These are phyloP conservation scores for Triticum monococcum DNA, from an alignment of 176 grass and related monocot species.

Conservation along the genomic window DNA sequence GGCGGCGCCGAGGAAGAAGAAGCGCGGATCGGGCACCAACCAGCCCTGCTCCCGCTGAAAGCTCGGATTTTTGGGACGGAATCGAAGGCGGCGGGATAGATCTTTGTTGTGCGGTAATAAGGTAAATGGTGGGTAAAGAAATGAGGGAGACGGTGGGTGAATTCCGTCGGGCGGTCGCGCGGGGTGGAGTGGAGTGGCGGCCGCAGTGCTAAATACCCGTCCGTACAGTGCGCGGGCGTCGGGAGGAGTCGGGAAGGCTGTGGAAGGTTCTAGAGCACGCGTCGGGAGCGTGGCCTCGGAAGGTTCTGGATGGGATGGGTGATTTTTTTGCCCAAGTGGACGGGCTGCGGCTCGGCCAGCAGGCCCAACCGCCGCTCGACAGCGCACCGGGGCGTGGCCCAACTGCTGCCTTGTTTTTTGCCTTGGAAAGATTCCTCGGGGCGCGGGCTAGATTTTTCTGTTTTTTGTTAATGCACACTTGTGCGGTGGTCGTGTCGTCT, in stretches of 20 bases:
- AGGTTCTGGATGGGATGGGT: slow-evolving; percentile 16
- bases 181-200: not conserved
- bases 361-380: not conserved
- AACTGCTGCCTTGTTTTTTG: not conserved
- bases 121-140: not conserved
- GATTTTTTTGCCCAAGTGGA: not conserved
- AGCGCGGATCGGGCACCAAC: not conserved
- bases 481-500: not conserved
- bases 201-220: slow-evolving; percentile 18
- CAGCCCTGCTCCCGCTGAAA: not conserved
- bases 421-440: not conserved
- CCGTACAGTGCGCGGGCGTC: slow-evolving; percentile 26
- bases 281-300: slow-evolving; percentile 19
- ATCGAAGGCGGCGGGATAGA: not conserved
- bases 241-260: slow-evolving; percentile 21
- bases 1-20: too few relatives aligned
- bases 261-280: slow-evolving; percentile 55
- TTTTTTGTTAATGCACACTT: not conserved
- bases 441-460: not conserved
- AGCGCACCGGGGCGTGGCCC: not conserved
- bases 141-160: not conserved
- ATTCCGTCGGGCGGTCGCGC: not conserved
- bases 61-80: not conserved
- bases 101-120: not conserved
- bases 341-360: not conserved